Evolutionary conservation across 192 early-diverging fungal genomes (phyloP), one percentile per base, ranked within the genome.

Genomic region (Phlyctochytrium bullatum): DNA sequence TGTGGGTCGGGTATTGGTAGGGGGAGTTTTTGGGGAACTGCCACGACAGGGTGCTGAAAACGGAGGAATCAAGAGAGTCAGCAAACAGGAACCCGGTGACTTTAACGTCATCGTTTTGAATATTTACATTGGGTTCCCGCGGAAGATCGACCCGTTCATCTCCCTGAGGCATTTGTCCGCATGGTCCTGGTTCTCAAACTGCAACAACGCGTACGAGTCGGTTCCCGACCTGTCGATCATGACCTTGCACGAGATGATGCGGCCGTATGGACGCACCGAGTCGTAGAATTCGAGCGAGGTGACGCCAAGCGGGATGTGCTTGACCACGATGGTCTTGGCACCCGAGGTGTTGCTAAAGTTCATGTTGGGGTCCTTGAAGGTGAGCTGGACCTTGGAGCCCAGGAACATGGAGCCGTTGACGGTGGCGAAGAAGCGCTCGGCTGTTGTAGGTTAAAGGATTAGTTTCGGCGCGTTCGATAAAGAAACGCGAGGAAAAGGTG

Each of bases 171-270:
- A 82, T 47, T 59, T n/a, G 31, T 82, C 80, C 10, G 76, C 80
- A 59, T 61, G 34, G n/a, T 68, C 73, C 59, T 82, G 80, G 57
- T 80, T 80, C 67, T 82, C 80, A 73, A 76, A 82, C 52, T 82
- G 80, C 58, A 82, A 50, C 31, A 82, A 56, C 33, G 80, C 77
- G 59, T 78, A 82, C 36, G 67, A 34, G 33, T 82, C 80, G 20
- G 64, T 60, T 4, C 78, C 80, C 28, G 70, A 71, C 0, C 80
- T 77, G 62, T 82, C 80, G 59, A 82, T 68, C 76, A 82, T 75
- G 51, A 80, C 80, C 52, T 80, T 71, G 72, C 80, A 82, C 23
- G 73, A 77, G 17, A 82, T 82, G 53, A 82, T 82, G n/a, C 78
- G 52, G 36, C 80, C 80, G 54, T 59, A 73, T 10, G n/a, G 25